Conservation (phyloP, 352 stramenopile genomes). For the Phytophthora citrophthora region DNA sequence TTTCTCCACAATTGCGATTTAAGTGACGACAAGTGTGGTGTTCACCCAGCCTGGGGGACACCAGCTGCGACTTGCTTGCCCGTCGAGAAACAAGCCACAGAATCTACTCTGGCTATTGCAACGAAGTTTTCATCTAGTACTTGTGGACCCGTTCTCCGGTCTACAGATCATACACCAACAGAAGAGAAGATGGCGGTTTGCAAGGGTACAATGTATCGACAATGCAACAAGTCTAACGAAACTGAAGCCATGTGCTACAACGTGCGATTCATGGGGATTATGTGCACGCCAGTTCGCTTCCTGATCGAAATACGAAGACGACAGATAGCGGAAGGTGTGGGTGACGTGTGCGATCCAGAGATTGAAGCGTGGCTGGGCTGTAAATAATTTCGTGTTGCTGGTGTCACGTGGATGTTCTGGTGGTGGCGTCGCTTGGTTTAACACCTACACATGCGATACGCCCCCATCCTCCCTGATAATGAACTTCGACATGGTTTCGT, state of each 20-base stretch:
- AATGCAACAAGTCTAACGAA: constrained; percentile 1
- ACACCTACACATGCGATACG: constrained; percentile 5
- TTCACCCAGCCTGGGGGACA: constrained; percentile 10
- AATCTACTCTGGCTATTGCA: neutral
- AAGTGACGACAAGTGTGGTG: constrained; percentile 5
- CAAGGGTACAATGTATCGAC: constrained; percentile 32
- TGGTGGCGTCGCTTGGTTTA: no score
- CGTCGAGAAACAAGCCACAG: neutral
- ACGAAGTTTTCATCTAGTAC: neutral
- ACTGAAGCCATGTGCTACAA: constrained; percentile 29
- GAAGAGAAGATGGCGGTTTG: constrained; percentile 18
- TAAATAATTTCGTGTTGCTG: neutral
- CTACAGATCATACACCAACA: constrained; percentile 8
- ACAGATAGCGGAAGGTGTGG: constrained; percentile 19
- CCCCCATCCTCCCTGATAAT: constrained; percentile 14
- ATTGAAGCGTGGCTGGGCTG: constrained; percentile 13
- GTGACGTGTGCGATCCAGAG: constrained; percentile 10
- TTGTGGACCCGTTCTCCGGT: neutral
- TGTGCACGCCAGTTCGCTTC: constrained; percentile 11
- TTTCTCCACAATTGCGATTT: constrained; percentile 29
- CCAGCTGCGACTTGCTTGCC: constrained; percentile 10
- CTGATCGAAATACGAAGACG: constrained; percentile 25
- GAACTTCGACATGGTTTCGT: constrained; percentile 5
- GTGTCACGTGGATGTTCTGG: no score
- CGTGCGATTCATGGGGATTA: constrained; percentile 20